These are phyloP conservation scores for Capsicum rhomboideum DNA, from an alignment of 257 asterid genomes.

Conservation along the genomic window DNA sequence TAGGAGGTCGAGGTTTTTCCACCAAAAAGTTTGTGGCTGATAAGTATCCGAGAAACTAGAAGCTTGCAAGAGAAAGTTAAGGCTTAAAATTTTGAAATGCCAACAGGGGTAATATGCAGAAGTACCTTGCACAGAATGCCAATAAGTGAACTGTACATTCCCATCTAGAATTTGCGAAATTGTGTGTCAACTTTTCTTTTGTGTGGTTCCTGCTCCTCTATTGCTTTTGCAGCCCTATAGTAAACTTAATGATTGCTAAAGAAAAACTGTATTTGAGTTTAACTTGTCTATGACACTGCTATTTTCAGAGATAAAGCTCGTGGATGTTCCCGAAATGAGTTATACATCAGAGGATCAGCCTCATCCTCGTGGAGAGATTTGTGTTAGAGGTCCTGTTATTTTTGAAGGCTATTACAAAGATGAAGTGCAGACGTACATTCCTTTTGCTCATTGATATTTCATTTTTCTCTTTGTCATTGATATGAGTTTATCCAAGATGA, in stretches of 20 bases:
- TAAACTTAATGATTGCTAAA: background rate
- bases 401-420: constrained; percentile 92
- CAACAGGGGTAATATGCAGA: background rate
- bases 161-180: background rate
- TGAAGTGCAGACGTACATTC: constrained; percentile 66
- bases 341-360: constrained; percentile 92
- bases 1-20: background rate
- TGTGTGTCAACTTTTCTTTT: background rate
- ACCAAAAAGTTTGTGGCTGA: background rate
- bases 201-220: background rate
- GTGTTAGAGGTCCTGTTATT: constrained; percentile 83
- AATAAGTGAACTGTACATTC: background rate
- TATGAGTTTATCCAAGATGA: constrained; percentile 10
- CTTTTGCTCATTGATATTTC: constrained; percentile 5
- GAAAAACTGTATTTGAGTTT: background rate
- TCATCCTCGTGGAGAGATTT: constrained; percentile 96
- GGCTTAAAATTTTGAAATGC: background rate
- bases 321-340: constrained; percentile 95
- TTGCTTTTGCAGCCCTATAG: background rate
- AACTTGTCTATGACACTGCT: background rate
- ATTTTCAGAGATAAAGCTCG: constrained; percentile 76
- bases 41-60: background rate
- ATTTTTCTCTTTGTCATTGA: background rate
- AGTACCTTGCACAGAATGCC: background rate
- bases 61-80: background rate